Base-by-base conservation (phyloP, 2,329 filamentous ascomycete species). In the Teratosphaeria gauchensis region DNA sequence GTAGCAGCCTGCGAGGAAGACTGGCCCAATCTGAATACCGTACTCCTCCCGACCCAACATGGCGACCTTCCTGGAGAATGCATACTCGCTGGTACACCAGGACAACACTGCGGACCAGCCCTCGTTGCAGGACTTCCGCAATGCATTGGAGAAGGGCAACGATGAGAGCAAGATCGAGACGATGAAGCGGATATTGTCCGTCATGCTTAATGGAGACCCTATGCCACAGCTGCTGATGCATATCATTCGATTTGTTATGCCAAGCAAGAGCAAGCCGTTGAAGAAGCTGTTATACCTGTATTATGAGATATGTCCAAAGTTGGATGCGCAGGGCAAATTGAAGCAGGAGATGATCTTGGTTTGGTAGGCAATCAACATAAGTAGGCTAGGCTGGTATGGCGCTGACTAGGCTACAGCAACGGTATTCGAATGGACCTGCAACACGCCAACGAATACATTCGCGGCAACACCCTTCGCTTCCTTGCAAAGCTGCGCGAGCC, bases 341-440 rank as follows among this genome's bases (percentile, higher is more conserved):
- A 96, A 96, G 82, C 94, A 99, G 77, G 94, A 99, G 78, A 97
- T 96, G 90, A 99, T 99, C 74, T 79, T 99, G 71, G 94, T 99
- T 69, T 99, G 94, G 92, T 96, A 57, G 32, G 58, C n/a, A 14
- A 19, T 19, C 3, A 6, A 21, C 8, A 8, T 48, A 21, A 1
- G 24, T 7, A 12, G 7, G 6, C 12, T 6, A 53, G 14, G n/a
- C 11, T 35, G 8, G 46, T 31, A 14, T 7, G 1, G 51, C 33
- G 51, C 58, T 61, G 48, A 58, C 54, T 7, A 55, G 33, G 51
- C 38, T 51, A 21, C 69, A 96, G 92, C 77, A 99, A 99, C 76
- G 94, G 94, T 65, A 97, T 99, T 71, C 87, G 92, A 71, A 96
- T 97, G 75, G 94, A 99, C 72, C 81, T 99, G 61, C 92, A 97